Conservation (phyloP, 495 filamentous ascomycete genomes). For the Lasiosphaeria ovina region DNA sequence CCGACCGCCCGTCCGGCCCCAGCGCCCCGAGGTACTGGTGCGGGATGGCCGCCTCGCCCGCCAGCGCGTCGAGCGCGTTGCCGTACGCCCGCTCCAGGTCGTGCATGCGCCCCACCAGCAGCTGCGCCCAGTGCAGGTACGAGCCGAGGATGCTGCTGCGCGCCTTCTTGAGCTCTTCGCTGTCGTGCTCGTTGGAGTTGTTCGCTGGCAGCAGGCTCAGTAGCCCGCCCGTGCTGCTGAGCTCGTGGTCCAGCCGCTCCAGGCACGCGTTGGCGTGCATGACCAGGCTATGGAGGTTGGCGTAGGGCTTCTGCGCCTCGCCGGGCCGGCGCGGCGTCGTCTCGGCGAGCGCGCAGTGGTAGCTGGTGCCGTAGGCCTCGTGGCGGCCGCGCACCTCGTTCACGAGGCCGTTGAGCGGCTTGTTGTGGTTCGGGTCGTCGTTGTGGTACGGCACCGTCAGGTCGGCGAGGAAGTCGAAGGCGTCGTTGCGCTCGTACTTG, state of each 20-base stretch:
- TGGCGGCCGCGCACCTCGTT: conserved; percentile 43
- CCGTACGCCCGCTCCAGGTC: conserved; percentile 50
- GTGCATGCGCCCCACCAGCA: conserved; percentile 47
- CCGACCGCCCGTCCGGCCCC: conserved; percentile 38
- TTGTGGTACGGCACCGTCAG: conserved; percentile 43
- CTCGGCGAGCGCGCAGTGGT: conserved; percentile 42
- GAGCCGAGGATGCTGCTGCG: conserved; percentile 48
- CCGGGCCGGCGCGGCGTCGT: conserved; percentile 16
- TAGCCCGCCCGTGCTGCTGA: conserved; percentile 48
- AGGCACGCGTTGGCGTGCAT: conserved; percentile 54
- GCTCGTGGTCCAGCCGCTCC: conserved; percentile 55
- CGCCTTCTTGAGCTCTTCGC: conserved; percentile 30
- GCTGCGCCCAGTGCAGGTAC: conserved; percentile 47
- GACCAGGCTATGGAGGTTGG: conserved; percentile 46
- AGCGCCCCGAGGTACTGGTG: conserved; percentile 32
- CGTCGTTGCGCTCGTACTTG: conserved; percentile 33
- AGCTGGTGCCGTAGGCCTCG: conserved; percentile 38
- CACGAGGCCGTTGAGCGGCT: conserved; percentile 42
- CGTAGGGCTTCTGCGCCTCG: conserved; percentile 36
- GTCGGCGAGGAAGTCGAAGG: conserved; percentile 52
- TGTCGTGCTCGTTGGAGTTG: conserved; percentile 28
- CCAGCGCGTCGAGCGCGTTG: conserved; percentile 46
- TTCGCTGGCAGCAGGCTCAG: conserved; percentile 43
- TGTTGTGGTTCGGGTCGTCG: conserved; percentile 42
- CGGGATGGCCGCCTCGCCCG: conserved; percentile 49